phyloP scores from a whole-genome alignment of 2,329 filamentous ascomycete genomes.

The Orbilia quercus region DNA sequence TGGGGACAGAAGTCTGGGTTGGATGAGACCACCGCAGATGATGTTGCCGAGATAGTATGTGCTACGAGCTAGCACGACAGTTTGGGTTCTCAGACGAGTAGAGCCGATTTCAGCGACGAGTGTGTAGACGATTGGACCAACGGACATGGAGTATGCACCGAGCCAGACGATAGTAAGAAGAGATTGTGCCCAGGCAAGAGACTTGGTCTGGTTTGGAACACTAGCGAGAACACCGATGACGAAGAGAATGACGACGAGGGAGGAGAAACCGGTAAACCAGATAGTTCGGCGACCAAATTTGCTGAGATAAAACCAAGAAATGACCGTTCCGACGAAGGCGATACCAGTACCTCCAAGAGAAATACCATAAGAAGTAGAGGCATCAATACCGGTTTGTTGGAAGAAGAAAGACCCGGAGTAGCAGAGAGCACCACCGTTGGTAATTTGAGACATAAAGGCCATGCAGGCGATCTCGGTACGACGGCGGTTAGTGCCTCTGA shows the following conservation, averaged over 20 bases:
- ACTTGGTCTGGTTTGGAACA: constrained; percentile 62
- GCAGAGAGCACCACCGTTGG: constrained; percentile 64
- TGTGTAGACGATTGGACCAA: constrained; percentile 66
- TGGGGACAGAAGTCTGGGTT: constrained; percentile 58
- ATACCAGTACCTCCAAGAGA: constrained; percentile 65
- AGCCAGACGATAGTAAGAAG: constrained; percentile 65
- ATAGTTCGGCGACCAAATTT: constrained; percentile 64
- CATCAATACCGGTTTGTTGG: constrained; percentile 64
- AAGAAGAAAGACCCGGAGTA: constrained; percentile 67
- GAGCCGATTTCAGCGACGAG: constrained; percentile 66
- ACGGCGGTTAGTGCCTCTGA: constrained; percentile 79
- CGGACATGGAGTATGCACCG: constrained; percentile 64
- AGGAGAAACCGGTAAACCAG: constrained; percentile 64
- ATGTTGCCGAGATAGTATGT: constrained; percentile 65
- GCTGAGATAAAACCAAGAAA: constrained; percentile 66
- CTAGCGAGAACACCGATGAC: constrained; percentile 65
- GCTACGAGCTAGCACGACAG: constrained; percentile 65
- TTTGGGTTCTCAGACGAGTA: constrained; percentile 66
- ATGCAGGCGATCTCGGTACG: constrained; percentile 77
- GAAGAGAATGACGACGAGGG: constrained; percentile 64
- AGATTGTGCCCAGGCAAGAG: constrained; percentile 64
- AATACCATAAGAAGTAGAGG: constrained; percentile 63
- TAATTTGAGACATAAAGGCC: constrained; percentile 65
- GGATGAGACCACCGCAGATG: constrained; percentile 63
- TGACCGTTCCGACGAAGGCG: constrained; percentile 64